Conservation (phyloP, 306 rosid genomes). For the Cucurbita pepo region DNA sequence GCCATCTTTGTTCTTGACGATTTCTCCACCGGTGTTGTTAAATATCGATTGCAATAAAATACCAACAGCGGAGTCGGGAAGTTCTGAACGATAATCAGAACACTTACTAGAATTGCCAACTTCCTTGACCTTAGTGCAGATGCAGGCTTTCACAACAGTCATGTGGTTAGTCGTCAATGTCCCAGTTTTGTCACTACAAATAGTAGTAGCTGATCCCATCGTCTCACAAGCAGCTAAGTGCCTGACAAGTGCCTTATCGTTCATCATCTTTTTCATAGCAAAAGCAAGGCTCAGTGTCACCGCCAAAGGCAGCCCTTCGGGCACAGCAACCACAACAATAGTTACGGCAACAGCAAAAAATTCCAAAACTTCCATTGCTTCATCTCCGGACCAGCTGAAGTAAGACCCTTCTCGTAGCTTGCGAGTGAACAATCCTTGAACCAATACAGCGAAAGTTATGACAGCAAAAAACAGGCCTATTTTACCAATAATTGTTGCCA, state of each 20-base stretch:
- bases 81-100: slow-evolving; percentile 35
- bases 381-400: slow-evolving; percentile 72
- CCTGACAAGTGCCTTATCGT: slow-evolving; percentile 93
- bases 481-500: slow-evolving; percentile 95
- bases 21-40: slow-evolving; percentile 91
- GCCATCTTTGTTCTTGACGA: slow-evolving; percentile 53
- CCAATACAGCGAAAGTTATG: slow-evolving; percentile 80
- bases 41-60: slow-evolving; percentile 77
- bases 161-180: slow-evolving; percentile 90
- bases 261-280: slow-evolving; percentile 99
- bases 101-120: slow-evolving; percentile 29
- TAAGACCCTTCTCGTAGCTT: slow-evolving; percentile 75
- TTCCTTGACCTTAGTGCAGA: slow-evolving; percentile 56
- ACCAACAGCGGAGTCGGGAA: slow-evolving; percentile 46
- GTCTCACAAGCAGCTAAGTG: slow-evolving; percentile 98
- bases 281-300: slow-evolving; percentile 97
- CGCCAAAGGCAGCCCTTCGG: slow-evolving; percentile 96
- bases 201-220: slow-evolving; percentile 92
- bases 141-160: slow-evolving; percentile 86
- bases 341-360: slow-evolving; percentile 92
- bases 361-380: slow-evolving; percentile 72
- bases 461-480: slow-evolving; percentile 89
- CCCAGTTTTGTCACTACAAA: slow-evolving; percentile 97
- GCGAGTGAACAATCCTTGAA: slow-evolving; percentile 72
- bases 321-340: slow-evolving; percentile 95